Evolutionary conservation across 805 yeast genomes (phyloP).

Genomic region (Suhomyces emberorum): DNA sequence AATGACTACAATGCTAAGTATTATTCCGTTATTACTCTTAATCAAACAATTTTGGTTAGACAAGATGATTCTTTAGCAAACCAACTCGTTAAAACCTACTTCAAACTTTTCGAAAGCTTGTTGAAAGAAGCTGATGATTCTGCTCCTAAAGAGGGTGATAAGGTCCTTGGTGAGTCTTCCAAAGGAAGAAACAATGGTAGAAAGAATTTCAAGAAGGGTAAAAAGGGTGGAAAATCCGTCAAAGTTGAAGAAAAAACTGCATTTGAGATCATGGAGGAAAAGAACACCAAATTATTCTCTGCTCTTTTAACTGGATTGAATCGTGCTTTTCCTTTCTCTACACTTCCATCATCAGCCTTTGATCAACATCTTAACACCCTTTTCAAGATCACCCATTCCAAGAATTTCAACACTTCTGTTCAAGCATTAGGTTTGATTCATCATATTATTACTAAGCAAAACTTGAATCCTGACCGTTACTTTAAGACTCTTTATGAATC

Average conservation of each 20-base stretch:
- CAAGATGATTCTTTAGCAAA: conserved; percentile 81
- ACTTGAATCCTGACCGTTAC: conserved; percentile 61
- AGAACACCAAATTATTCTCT: conserved; percentile 77
- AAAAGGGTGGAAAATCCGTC: conserved; percentile 83
- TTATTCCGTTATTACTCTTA: conserved; percentile 82
- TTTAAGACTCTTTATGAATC: conserved; percentile 89
- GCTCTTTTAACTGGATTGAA: conserved; percentile 93
- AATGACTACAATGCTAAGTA: conserved; percentile 82
- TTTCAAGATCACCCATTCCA: conserved; percentile 87
- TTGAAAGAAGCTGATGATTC: conserved; percentile 63
- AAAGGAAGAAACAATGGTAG: conserved; percentile 54
- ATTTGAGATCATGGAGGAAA: conserved; percentile 68
- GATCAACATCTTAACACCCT: conserved; percentile 77
- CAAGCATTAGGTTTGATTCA: conserved; percentile 86
- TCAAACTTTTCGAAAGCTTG: conserved; percentile 80
- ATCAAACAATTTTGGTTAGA: conserved; percentile 85
- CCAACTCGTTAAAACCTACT: conserved; percentile 75
- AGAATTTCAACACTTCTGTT: conserved; percentile 89
- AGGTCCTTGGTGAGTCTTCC: conserved; percentile 51
- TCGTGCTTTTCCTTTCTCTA: conserved; percentile 91
- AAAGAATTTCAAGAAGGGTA: conserved; percentile 75
- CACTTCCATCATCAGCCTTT: conserved; percentile 66
- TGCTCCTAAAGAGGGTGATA: conserved; percentile 32
- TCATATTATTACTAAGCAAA: conserved; percentile 67
- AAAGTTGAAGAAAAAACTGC: conserved; percentile 59